Evolutionary conservation across 106 monocot species (phyloP).

Genomic region (Dactylorhiza incarnata): DNA sequence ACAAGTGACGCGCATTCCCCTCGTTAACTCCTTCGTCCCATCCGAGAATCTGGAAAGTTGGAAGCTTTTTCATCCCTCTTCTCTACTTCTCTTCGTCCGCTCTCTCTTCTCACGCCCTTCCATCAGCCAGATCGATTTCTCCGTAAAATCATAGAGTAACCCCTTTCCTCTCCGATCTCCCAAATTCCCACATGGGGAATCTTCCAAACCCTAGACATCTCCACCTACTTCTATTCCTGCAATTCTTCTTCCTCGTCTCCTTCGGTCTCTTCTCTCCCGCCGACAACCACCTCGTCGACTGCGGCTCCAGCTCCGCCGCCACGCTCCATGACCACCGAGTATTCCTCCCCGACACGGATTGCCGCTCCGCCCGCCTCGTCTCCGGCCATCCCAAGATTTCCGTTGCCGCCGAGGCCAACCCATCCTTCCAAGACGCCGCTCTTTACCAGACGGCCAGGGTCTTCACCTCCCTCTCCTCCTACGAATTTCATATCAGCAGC

Average conservation of each 20-base stretch:
- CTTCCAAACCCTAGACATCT: neutral
- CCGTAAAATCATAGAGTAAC: too few relatives aligned
- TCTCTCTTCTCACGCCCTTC: too few relatives aligned
- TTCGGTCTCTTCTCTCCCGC: constrained; percentile 11
- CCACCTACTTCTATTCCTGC: neutral
- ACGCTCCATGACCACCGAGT: constrained; percentile 22
- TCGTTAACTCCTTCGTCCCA: too few relatives aligned
- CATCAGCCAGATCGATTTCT: too few relatives aligned
- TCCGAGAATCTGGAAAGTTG: too few relatives aligned
- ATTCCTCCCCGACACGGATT: constrained; percentile 31
- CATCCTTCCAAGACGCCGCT: constrained; percentile 10
- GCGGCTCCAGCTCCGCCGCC: constrained; percentile 22
- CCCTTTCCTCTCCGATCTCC: too few relatives aligned
- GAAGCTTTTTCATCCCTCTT: too few relatives aligned
- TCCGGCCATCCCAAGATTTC: constrained; percentile 12
- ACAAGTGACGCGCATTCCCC: too few relatives aligned
- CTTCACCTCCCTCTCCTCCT: constrained; percentile 47
- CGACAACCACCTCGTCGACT: constrained; percentile 32
- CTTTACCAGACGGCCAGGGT: constrained; percentile 56
- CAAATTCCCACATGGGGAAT: neutral
- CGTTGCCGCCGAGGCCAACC: constrained; percentile 3
- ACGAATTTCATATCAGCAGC: constrained; percentile 39
- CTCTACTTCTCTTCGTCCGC: too few relatives aligned
- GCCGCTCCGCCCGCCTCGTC: constrained; percentile 12
- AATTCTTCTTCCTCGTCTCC: constrained; percentile 18